Conservation (phyloP, 768 basidiomycete species). For the Pleurotus cornucopiae region DNA sequence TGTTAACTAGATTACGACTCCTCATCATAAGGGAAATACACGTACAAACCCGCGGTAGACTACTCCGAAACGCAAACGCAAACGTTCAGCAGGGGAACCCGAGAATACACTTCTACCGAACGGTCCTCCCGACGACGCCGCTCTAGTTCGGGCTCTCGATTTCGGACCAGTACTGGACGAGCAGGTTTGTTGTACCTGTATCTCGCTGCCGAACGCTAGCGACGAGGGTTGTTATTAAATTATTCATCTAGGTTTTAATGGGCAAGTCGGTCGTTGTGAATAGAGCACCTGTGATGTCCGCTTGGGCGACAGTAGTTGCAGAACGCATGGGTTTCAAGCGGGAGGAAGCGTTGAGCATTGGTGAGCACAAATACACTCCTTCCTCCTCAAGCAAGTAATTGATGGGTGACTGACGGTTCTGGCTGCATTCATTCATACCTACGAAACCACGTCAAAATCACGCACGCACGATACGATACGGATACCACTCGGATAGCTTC, state of each 20-base stretch:
- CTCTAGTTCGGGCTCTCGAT: constrained; percentile 50
- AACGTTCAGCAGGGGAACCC: constrained; percentile 19
- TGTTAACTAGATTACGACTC: neutral
- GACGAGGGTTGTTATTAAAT: neutral
- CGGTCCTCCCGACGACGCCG: constrained; percentile 45
- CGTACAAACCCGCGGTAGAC: constrained; percentile 23
- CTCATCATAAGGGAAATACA: constrained; percentile 1
- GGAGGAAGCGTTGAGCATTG: constrained; percentile 90
- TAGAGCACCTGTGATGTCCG: constrained; percentile 92
- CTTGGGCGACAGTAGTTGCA: constrained; percentile 86
- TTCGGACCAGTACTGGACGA: constrained; percentile 75
- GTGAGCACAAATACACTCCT: constrained; percentile 31
- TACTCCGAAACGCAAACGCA: constrained; percentile 55
- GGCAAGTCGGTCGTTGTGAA: constrained; percentile 70
- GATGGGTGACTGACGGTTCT: no score
- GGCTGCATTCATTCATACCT: no score
- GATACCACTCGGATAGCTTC: constrained; percentile 50
- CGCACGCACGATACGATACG: neutral
- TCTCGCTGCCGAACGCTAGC: no score
- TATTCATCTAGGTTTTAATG: constrained; percentile 46
- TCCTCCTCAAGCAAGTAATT: no score
- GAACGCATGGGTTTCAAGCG: constrained; percentile 82
- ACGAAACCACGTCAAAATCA: no score
- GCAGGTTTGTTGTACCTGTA: constrained; percentile 28
- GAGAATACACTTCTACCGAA: constrained; percentile 58